Conservation (phyloP, 1,139 yeast genomes). For the Geotrichum macrosporum region DNA sequence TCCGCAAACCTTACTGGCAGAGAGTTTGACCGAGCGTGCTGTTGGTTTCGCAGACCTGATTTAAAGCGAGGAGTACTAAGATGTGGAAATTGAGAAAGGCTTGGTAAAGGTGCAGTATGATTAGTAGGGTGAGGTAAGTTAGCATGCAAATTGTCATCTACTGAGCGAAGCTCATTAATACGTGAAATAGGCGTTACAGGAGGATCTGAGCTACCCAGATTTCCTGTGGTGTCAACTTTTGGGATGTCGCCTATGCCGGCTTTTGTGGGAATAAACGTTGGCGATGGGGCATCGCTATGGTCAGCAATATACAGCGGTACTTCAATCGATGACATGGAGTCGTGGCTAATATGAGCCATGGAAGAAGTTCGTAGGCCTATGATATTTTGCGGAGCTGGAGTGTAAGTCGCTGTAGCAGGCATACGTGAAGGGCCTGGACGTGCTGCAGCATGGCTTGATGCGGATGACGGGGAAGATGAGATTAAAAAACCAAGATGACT, state of each 20-base stretch:
- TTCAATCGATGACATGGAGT: neutral
- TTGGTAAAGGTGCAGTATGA: conserved; percentile 24
- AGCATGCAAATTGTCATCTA: too few relatives aligned
- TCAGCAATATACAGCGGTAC: neutral
- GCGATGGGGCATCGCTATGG: neutral
- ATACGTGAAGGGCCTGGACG: neutral
- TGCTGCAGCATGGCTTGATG: neutral
- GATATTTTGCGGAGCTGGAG: neutral
- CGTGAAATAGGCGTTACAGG: too few relatives aligned
- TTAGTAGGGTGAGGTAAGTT: conserved; percentile 9
- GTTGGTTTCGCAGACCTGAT: conserved; percentile 20
- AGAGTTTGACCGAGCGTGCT: conserved; percentile 10
- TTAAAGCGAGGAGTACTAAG: too few relatives aligned
- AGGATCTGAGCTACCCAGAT: too few relatives aligned
- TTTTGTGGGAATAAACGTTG: neutral
- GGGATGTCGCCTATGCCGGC: too few relatives aligned
- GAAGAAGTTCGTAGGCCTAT: neutral
- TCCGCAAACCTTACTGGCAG: conserved; percentile 18
- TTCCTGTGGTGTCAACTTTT: too few relatives aligned
- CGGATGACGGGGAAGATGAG: neutral
- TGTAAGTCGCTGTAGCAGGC: neutral
- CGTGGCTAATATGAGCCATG: neutral
- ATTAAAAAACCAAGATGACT: neutral
- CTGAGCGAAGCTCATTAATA: too few relatives aligned
- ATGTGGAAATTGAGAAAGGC: conserved; percentile 23